Evolutionary conservation across 805 yeast genomes (phyloP), one percentile per base, ranked within the genome.

Genomic region (Myxozyma monticola): DNA sequence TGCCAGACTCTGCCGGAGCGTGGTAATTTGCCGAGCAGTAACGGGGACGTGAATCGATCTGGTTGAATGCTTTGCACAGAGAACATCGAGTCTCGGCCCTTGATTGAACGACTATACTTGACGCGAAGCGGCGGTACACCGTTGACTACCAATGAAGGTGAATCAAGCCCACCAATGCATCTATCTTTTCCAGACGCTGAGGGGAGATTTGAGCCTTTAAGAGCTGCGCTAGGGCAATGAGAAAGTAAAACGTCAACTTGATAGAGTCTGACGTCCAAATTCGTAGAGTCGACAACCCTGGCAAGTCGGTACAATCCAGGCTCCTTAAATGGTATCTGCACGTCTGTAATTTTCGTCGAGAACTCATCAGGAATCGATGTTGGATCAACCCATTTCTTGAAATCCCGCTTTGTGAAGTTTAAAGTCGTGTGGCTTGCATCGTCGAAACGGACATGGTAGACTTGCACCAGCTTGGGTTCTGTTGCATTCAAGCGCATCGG

Each of bases 401-500:
- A 69, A 20, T 85, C 84, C 29, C 72, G 72, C 36, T 74, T 74
- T 1, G 87, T 77, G 65, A 75, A 85, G 59, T 81, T 81, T 33
- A 80, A 64, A 12, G 71, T 60, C 1, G 71, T 63, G 15, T 76
- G 68, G 37, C 73, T 70, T 57, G 79, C 77, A 2, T 80, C 74
- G 7, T 73, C 75, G 4, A 87, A 76, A 44, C 80, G 80, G 15
- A 75, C 76, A 62, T 76, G 79, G 49, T 79, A 76, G 37, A 93
- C 64, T 64, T 85, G 88, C 42, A 93, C 69, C 42, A 70, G 73
- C 1, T 81, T 83, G 3, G 95, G 77, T 35, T 81, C 85, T 3
- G 96, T 81, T 9, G 96, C 83, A 61, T 93, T 90, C 60, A 88
- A 77, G 57, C 83, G 80, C 12, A 93, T 73, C 5, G 98, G 96